These are phyloP conservation scores for Ceratocystis papillata DNA, from an alignment of 2,329 filamentous ascomycete species.

Conservation along the genomic window DNA sequence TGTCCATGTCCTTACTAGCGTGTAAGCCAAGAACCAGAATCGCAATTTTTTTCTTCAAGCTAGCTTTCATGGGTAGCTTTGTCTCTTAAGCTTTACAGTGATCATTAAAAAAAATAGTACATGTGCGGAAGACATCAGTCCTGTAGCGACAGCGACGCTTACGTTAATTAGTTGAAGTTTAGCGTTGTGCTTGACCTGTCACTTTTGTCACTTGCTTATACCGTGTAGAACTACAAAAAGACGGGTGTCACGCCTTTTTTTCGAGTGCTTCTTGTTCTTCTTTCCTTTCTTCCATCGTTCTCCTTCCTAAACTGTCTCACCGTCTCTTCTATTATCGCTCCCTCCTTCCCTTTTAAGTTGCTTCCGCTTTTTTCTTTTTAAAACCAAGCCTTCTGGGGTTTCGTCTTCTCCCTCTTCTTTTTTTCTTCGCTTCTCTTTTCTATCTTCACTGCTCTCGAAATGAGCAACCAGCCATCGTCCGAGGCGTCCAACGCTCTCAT, in stretches of 20 bases:
- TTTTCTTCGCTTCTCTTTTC: slow-evolving; percentile 6
- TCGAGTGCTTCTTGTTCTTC: neutral
- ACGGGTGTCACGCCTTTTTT: neutral
- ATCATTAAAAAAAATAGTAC: no score
- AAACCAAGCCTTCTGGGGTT: neutral
- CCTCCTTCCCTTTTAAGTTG: neutral
- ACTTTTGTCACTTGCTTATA: neutral
- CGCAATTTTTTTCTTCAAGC: neutral
- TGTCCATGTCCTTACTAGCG: neutral
- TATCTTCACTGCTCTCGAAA: neutral
- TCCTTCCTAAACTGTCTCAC: neutral
- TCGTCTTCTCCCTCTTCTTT: slow-evolving; percentile 17
- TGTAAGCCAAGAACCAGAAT: neutral
- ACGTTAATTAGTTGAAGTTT: neutral
- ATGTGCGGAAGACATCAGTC: neutral
- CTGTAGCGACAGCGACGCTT: neutral
- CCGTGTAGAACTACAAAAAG: slow-evolving; percentile 10
- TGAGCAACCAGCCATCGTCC: slow-evolving; percentile 56
- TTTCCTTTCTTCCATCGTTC: neutral
- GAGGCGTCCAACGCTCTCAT: slow-evolving; percentile 74
- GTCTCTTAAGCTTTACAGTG: no score
- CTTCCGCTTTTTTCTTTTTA: neutral
- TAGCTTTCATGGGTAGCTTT: neutral
- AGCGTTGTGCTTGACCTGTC: neutral
- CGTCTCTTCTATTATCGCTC: neutral